Conservation (phyloP, 2,329 filamentous ascomycete genomes). For the Claviceps sorghi region DNA sequence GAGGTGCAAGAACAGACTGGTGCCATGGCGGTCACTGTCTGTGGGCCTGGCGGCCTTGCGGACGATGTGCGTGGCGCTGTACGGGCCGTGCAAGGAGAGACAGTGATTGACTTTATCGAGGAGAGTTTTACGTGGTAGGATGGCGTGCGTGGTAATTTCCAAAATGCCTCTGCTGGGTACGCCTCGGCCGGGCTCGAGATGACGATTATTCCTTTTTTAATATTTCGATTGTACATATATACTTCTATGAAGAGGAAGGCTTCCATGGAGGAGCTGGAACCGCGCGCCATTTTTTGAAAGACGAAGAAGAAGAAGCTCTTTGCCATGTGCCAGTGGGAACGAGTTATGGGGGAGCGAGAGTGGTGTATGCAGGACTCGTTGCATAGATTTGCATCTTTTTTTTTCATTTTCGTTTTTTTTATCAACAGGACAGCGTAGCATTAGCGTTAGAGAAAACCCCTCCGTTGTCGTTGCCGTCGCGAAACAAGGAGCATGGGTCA, state of each 20-base stretch:
- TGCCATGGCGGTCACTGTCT: conserved; percentile 76
- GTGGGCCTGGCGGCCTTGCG: conserved; percentile 58
- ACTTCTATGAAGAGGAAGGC: neutral
- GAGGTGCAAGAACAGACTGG: conserved; percentile 73
- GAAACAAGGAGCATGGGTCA: neutral
- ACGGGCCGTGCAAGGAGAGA: conserved; percentile 45
- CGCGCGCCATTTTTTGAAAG: no score
- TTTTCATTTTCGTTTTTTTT: no score
- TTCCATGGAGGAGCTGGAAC: neutral
- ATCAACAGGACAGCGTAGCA: neutral
- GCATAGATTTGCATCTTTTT: neutral
- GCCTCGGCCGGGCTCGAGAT: neutral
- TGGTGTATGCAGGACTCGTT: neutral
- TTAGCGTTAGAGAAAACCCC: neutral
- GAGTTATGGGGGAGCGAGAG: neutral
- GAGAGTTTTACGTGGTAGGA: conserved; percentile 57
- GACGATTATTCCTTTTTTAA: neutral
- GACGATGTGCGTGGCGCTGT: conserved; percentile 63
- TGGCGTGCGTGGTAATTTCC: neutral
- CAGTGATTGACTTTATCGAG: conserved; percentile 59
- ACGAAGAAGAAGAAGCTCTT: neutral
- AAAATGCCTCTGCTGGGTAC: neutral
- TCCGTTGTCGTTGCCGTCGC: neutral
- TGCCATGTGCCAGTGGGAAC: neutral
- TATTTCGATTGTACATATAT: neutral